Evolutionary conservation across 2,329 filamentous ascomycete genomes (phyloP).

Genomic region (Didymella exigua): DNA sequence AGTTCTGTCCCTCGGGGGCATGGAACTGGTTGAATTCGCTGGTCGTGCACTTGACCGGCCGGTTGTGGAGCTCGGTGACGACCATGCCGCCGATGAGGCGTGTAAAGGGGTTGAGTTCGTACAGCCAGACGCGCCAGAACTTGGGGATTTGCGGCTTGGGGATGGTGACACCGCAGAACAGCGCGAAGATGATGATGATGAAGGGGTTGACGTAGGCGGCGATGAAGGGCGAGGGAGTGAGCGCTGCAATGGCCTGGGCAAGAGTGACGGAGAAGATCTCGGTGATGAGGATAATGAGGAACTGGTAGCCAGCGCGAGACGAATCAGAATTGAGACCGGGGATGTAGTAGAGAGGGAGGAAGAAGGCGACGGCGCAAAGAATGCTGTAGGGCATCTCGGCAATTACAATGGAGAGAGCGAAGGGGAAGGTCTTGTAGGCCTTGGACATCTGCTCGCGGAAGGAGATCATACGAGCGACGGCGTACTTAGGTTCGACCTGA

Average conservation of each 20-base stretch:
- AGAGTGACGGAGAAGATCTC: conserved; percentile 85
- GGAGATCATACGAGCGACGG: conserved; percentile 78
- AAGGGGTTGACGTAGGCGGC: conserved; percentile 76
- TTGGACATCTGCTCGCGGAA: conserved; percentile 86
- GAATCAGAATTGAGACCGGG: conserved; percentile 70
- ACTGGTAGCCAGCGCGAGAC: conserved; percentile 79
- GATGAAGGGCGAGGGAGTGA: conserved; percentile 80
- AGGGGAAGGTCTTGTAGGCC: conserved; percentile 82
- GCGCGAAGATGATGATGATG: conserved; percentile 69
- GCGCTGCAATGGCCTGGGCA: conserved; percentile 72
- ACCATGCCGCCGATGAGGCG: conserved; percentile 81
- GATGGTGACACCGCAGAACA: conserved; percentile 89
- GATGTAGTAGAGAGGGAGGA: conserved; percentile 83
- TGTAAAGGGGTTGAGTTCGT: conserved; percentile 83
- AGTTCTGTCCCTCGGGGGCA: conserved; percentile 68
- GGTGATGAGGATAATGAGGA: conserved; percentile 81
- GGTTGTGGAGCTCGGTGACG: conserved; percentile 73
- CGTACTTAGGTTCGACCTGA: conserved; percentile 84
- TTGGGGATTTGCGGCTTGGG: conserved; percentile 76
- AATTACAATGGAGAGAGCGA: conserved; percentile 76
- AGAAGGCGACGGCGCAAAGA: conserved; percentile 80
- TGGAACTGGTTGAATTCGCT: conserved; percentile 71
- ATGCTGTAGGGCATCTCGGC: conserved; percentile 86
- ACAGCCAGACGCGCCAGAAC: conserved; percentile 82
- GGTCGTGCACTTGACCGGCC: conserved; percentile 64